Percentiles rank a stretch among this genome's conserved stretches.
These are phyloP conservation scores for Codiaeum variegatum DNA, from an alignment of 441 rosid genomes.

Conservation along the genomic window DNA sequence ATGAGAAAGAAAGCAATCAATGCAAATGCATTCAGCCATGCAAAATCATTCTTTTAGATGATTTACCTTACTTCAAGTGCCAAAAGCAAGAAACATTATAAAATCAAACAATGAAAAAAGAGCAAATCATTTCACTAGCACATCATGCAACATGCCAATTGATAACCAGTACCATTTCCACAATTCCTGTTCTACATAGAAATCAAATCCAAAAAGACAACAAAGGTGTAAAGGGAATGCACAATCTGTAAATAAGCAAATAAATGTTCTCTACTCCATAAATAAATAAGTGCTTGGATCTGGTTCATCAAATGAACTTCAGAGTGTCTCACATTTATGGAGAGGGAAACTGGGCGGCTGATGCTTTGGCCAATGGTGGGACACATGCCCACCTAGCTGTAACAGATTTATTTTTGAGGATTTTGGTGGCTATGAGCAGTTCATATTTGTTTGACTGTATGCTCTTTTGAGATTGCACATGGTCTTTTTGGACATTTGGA, in stretches of 20 bases:
- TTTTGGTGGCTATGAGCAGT: too few species aligned
- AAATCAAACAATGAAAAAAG: neutral
- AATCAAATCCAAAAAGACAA: neutral
- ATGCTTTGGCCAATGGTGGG: too few species aligned
- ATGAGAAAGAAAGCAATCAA: neutral
- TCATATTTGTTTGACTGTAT: too few species aligned
- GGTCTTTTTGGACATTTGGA: too few species aligned
- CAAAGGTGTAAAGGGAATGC: neutral
- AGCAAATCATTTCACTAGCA: neutral
- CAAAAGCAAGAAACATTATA: neutral
- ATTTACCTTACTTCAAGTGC: neutral
- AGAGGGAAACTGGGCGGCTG: too few species aligned
- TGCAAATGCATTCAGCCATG: neutral
- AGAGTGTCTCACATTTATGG: too few species aligned
- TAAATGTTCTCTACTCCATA: neutral
- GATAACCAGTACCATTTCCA: neutral
- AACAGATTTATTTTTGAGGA: too few species aligned
- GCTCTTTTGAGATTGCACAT: too few species aligned
- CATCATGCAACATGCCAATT: neutral
- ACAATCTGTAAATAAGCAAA: neutral
- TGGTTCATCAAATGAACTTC: too few species aligned
- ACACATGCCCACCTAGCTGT: too few species aligned
- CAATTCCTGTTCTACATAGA: neutral
- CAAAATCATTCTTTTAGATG: neutral
- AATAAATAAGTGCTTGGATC: too few species aligned